A percentile compares a stretch with the other conserved stretches of the same genome.
Evolutionary conservation across 257 asterid species (phyloP).

Genomic region (Penstemon davidsonii): DNA sequence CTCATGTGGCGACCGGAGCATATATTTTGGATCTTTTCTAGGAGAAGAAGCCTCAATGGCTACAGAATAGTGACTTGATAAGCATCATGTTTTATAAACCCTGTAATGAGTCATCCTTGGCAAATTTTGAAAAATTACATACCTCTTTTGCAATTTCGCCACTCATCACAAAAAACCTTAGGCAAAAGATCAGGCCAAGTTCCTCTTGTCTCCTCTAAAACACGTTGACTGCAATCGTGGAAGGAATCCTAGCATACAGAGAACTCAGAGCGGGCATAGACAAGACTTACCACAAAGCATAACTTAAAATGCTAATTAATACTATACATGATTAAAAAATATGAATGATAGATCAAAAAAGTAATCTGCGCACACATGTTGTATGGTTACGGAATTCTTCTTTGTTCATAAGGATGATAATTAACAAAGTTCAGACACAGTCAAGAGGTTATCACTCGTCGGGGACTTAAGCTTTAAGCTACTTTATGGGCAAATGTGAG

Average conservation of each 20-base stretch:
- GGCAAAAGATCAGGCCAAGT: conserved; percentile 82
- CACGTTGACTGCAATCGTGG: conserved; percentile 45
- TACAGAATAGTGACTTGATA: conserved; percentile 32
- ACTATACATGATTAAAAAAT: conserved; percentile 7
- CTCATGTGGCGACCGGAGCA: conserved; percentile 56
- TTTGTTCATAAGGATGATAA: neutral
- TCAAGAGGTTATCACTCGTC: neutral
- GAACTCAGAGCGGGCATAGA: conserved; percentile 13
- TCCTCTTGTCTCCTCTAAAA: conserved; percentile 82
- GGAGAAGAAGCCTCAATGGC: conserved; percentile 97
- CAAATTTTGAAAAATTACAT: conserved; percentile 2
- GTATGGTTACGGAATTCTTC: conserved; percentile 21
- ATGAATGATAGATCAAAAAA: neutral
- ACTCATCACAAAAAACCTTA: conserved; percentile 73
- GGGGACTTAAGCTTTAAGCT: neutral
- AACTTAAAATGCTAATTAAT: conserved; percentile 18
- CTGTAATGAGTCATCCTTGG: conserved; percentile 3
- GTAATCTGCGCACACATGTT: conserved; percentile 7
- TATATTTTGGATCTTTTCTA: conserved; percentile 71
- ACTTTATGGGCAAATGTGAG: neutral
- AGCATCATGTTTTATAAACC: conserved; percentile 25
- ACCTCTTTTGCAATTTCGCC: conserved; percentile 99
- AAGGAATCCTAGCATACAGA: conserved; percentile 59
- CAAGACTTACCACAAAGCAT: conserved; percentile 22
- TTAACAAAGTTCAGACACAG: neutral